A percentile compares a stretch with the other conserved stretches of the same genome.
Evolutionary conservation across 257 asterid species (phyloP).

Genomic region (Echites panduratus): DNA sequence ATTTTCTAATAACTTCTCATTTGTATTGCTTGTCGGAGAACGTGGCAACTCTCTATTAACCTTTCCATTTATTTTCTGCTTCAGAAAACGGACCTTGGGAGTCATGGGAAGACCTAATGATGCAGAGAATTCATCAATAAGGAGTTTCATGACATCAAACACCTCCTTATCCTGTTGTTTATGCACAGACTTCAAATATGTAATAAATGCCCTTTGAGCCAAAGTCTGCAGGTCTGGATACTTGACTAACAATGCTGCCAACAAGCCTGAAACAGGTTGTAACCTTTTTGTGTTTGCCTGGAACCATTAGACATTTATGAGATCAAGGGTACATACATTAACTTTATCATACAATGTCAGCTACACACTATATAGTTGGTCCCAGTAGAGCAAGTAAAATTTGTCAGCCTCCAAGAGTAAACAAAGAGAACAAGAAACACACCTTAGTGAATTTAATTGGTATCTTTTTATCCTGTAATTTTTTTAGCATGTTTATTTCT

Average conservation of each 20-base stretch:
- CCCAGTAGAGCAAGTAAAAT: not conserved
- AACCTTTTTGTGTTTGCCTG: slow-evolving; percentile 72
- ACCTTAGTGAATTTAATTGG: slow-evolving; percentile 72
- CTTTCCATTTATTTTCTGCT: slow-evolving; percentile 60
- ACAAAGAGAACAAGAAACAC: not conserved
- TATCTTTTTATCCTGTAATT: slow-evolving; percentile 73
- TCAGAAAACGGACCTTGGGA: slow-evolving; percentile 77
- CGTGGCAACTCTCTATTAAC: slow-evolving; percentile 41
- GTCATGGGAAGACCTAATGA: slow-evolving; percentile 97
- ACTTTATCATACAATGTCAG: not conserved
- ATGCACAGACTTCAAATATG: slow-evolving; percentile 79
- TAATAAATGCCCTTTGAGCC: slow-evolving; percentile 82
- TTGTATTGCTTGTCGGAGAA: slow-evolving; percentile 34
- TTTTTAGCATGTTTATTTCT: slow-evolving; percentile 73
- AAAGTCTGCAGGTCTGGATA: slow-evolving; percentile 62
- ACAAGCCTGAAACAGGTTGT: slow-evolving; percentile 73
- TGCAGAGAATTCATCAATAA: slow-evolving; percentile 70
- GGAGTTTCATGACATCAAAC: slow-evolving; percentile 72
- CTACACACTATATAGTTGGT: not conserved
- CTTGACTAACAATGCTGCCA: slow-evolving; percentile 80
- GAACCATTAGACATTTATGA: slow-evolving; percentile 3
- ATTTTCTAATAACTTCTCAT: slow-evolving; percentile 34
- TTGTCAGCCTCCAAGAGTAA: not conserved
- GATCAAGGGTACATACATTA: not conserved
- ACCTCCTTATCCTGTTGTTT: slow-evolving; percentile 79